Evolutionary conservation across 352 stramenopile species (phyloP), one percentile per base, ranked within the genome.

Genomic region (Stephanocyclus meneghinianus): DNA sequence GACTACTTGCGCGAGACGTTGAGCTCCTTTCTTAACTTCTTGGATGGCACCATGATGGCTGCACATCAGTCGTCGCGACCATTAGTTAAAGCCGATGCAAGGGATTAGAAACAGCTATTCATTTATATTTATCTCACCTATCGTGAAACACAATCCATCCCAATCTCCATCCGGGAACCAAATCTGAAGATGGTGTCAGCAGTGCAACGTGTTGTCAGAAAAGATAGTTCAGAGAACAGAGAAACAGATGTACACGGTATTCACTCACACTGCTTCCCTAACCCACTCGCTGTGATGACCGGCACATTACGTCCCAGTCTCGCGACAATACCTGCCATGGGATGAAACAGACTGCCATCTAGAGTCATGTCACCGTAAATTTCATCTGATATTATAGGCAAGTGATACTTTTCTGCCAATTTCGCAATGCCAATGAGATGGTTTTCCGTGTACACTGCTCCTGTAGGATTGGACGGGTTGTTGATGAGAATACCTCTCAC

Each of bases 81-180:
- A 6, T 21, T 5, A 21, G 6, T 21, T 16, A 53, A 53, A 21
- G 11, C 13, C n/a, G 45, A 21, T 16, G 11, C 13, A 21, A 53
- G 45, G 5, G 26, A 16, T 44, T 44, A 63, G 21, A 63, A 45
- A 32, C 8, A 59, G 50, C 26, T 26, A 30, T 59, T 13, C 18
- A 26, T 59, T 59, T 11, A 32, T 10, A n/a, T 51, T 30, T 5
- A 2, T 40, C 63, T 44, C 30, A 71, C 63, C 63, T 71, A 80
- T 98, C 96, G 73, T 98, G 94, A 64, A 99, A 95, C 61, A 97
- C 91, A 56, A 98, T 76, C 96, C 96, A 99, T 21, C 96, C 96
- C 7, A 98, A 89, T 66, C 96, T 92, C 95, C 96, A 98, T 35
- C 96, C 96, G 16, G 96, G 96, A 16, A 98, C 90, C 16, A 98